phyloP scores from a whole-genome alignment of 2,329 filamentous ascomycete genomes.

The Boeremia lycopersici region DNA sequence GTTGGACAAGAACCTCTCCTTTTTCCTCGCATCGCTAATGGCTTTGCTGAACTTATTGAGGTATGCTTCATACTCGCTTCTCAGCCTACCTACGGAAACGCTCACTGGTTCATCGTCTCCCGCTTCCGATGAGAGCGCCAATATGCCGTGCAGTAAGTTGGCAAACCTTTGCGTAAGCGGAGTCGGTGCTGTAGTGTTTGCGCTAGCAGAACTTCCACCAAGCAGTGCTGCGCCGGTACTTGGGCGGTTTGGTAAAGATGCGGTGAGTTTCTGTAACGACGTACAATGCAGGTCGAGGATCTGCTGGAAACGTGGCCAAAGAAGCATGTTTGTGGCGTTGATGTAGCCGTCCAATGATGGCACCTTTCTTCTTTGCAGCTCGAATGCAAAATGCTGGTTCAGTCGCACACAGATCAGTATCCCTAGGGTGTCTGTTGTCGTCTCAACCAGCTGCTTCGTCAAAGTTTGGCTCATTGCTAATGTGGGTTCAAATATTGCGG shows the following conservation, averaged over 20 bases:
- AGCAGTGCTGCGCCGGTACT: constrained; percentile 43
- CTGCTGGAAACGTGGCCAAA: constrained; percentile 94
- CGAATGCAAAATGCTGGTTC: constrained; percentile 93
- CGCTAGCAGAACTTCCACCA: constrained; percentile 50
- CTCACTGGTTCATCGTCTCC: constrained; percentile 93
- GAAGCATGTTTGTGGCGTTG: constrained; percentile 91
- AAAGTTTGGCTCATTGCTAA: constrained; percentile 81
- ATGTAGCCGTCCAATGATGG: constrained; percentile 89
- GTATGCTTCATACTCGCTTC: constrained; percentile 83
- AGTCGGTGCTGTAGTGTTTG: constrained; percentile 80
- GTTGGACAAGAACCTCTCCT: constrained; percentile 88
- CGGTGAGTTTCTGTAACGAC: constrained; percentile 70
- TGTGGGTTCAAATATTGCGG: constrained; percentile 86
- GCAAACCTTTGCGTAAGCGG: constrained; percentile 94
- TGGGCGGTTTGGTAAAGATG: constrained; percentile 47
- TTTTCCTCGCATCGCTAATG: constrained; percentile 78
- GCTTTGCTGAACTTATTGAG: constrained; percentile 76
- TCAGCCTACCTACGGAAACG: constrained; percentile 76
- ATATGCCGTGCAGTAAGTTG: constrained; percentile 84
- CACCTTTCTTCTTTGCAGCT: constrained; percentile 87
- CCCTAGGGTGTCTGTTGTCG: constrained; percentile 83
- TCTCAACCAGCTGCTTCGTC: constrained; percentile 76
- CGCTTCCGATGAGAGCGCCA: constrained; percentile 83
- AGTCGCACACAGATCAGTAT: constrained; percentile 89
- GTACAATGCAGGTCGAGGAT: constrained; percentile 94